Conservation (phyloP, 768 basidiomycete species). For the Boletales sp. region DNA sequence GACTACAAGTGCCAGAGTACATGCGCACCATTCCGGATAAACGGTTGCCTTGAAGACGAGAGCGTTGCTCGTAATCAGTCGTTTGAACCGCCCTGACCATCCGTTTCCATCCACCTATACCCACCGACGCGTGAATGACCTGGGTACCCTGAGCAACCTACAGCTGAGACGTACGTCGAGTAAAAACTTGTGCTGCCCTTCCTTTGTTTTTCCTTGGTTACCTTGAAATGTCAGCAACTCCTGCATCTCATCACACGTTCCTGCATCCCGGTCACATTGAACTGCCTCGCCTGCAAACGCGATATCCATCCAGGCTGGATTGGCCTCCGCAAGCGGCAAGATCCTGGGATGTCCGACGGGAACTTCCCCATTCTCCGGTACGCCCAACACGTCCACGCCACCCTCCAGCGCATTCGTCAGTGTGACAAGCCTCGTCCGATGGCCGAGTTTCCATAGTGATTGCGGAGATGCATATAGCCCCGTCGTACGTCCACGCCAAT, state of each 20-base stretch:
- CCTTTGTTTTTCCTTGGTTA: slow-evolving; percentile 41
- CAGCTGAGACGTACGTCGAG: slow-evolving; percentile 41
- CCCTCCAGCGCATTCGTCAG: slow-evolving; percentile 39
- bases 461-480: slow-evolving; percentile 48
- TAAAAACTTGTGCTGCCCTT: slow-evolving; percentile 59
- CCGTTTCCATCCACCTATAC: slow-evolving; percentile 57
- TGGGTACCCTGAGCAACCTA: too few species aligned
- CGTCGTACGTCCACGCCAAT: slow-evolving; percentile 76
- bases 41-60: slow-evolving; percentile 68
- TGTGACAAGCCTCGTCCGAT: slow-evolving; percentile 47
- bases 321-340: slow-evolving; percentile 39
- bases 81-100: slow-evolving; percentile 67
- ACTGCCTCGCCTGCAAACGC: slow-evolving; percentile 48
- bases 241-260: slow-evolving; percentile 41
- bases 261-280: slow-evolving; percentile 32
- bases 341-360: slow-evolving; percentile 34
- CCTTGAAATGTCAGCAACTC: slow-evolving; percentile 49
- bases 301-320: slow-evolving; percentile 59
- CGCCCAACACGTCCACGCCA: slow-evolving; percentile 35
- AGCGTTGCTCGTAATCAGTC: slow-evolving; percentile 58
- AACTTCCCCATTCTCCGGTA: slow-evolving; percentile 23
- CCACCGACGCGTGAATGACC: too few species aligned
- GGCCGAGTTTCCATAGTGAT: slow-evolving; percentile 47
- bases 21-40: slow-evolving; percentile 67
- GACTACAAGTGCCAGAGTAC: too few species aligned